Evolutionary conservation across 2,329 filamentous ascomycete species (phyloP), one percentile per base, ranked within the genome.

Genomic region (Fusarium denticulatum): DNA sequence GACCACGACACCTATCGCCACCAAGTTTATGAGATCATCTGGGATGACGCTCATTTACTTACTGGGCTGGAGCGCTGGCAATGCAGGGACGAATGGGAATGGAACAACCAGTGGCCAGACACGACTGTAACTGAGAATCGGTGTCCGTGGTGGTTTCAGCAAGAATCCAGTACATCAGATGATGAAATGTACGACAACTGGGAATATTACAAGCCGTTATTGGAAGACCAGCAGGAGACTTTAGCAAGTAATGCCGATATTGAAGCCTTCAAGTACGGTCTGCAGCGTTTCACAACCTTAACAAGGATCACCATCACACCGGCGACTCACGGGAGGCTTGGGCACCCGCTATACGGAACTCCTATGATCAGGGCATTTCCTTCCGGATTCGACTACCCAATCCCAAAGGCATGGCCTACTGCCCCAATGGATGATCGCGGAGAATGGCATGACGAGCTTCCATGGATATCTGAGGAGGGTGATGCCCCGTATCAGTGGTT

Each of bases 311-410:
- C 61, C 2, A 14, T 60, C 5, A 40, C 64, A 28, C 64, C 61
- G 10, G 24, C 45, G 7, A 36, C 50, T 2, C 64, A 67, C 16
- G 50, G 64, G 18, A 28, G 45, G 5, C 8, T 30, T 18, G 16
- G 28, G 0, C 22, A 45, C 4, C 61, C 64, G 4, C 36, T 67
- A 12, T 32, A 40, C 14, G 39, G 6, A 1, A 67, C 61, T 10
- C 64, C 61, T 5, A 66, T 67, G 50, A 66, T 67, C 8, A 66
- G 34, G 4, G 20, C 43, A 0, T 66, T 67, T 15, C 64, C 64
- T 40, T 20, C 11, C 3, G n/a, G 45, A 1, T 66, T 67, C 7
- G 62, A 59, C n/a, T 67, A 66, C 7, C 45, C 64, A 13, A 11
- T 45, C 5, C 61, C 64, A 5, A 47, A 13, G 22, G 22, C 36